Base-by-base conservation (phyloP, 2,329 filamentous ascomycete genomes). In the Tolypocladium pustulatum region DNA sequence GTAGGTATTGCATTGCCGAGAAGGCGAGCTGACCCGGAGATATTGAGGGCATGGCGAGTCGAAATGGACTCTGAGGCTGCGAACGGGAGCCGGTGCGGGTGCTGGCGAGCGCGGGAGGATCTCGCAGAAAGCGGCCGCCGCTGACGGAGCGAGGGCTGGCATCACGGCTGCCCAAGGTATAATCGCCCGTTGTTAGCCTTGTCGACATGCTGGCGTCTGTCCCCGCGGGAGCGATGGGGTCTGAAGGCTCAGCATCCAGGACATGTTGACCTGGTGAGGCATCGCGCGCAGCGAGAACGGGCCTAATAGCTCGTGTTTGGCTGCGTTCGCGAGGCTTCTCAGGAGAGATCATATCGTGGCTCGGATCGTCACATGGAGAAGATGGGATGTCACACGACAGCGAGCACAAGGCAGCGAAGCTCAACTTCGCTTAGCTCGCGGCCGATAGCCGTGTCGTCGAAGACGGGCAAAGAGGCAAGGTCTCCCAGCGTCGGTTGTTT, bases 1-100 rank as follows among this genome's bases (percentile, higher is more conserved):
- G 89, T 6, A 92, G 76, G 67, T 89, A 90, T 66, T 89, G 87
- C 72, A 92, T 75, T 6, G 87, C 84, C 1, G 85, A 81, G 60
- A 89, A 84, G 27, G 87, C 85, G 43, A 86, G 72, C 64, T 84
- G 80, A 1, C 75, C 78, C 0, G 79, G 75, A 0, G 77, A 79
- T 55, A 79, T 74, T 57, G 70, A 70, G 0, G 79, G 78, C 71
- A 82, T 79, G 7, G 73, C 32, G 63, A 77, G 64, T 25, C 72
- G 71, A 38, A 74, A 71, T 20, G 73, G 72, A 51, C 71, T 75
- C 54, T 71, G 72, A 9, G 72, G 73, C 8, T 69, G 64, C 17
- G 73, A 72, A n/a, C 73, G 67, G 36, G 63, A 65, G 32, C 61
- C 62, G 37, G 63, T 65, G 30, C 60, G 62, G 25, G 64, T 58